Conservation (phyloP, 495 filamentous ascomycete genomes). For the Penicillium fimorum region DNA sequence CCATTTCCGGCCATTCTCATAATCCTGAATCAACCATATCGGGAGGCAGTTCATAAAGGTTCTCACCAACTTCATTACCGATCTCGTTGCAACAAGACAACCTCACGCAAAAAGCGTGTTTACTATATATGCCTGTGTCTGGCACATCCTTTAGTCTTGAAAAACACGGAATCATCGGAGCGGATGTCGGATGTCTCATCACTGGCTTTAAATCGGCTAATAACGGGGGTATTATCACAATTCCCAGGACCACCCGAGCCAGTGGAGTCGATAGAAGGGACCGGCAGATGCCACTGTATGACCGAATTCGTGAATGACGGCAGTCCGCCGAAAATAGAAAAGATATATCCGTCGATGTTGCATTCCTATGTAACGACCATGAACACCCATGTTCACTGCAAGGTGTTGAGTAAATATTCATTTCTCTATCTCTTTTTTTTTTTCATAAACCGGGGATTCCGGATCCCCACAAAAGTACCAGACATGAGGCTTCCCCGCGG, state of each 20-base stretch:
- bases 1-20: not conserved
- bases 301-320: not conserved
- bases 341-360: not conserved
- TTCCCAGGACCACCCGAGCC: not conserved
- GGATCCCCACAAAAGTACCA: conserved; percentile 8
- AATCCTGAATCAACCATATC: not conserved
- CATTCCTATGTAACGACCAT: not conserved
- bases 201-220: conserved; percentile 1
- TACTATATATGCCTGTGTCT: not conserved
- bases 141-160: not conserved
- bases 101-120: not conserved
- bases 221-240: not conserved
- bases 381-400: not conserved
- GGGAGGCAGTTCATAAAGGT: not conserved
- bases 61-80: not conserved
- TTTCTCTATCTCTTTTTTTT: not conserved
- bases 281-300: not conserved
- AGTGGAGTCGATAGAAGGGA: conserved; percentile 6
- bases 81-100: not conserved
- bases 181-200: conserved; percentile 10
- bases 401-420: not conserved
- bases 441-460: not conserved
- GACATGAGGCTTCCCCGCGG: conserved; percentile 5
- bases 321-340: not conserved
- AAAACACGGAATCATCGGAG: not conserved